A percentile compares a stretch with the other conserved stretches of the same genome.
Evolutionary conservation across 1,139 yeast genomes (phyloP).

Genomic region (Kodamaea sp.): DNA sequence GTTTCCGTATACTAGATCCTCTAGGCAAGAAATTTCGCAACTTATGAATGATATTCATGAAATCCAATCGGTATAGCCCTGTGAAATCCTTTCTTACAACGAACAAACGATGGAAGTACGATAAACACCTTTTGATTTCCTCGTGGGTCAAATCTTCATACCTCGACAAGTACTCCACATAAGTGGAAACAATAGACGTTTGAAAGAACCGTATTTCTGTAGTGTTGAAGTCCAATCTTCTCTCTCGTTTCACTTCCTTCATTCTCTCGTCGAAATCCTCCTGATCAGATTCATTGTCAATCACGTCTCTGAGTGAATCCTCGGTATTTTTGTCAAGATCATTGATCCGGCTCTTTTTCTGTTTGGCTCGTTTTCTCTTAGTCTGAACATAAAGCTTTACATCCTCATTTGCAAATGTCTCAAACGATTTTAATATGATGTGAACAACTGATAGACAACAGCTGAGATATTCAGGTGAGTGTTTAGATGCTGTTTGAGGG

Average conservation of each 20-base stretch:
- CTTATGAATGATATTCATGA: slow-evolving; percentile 49
- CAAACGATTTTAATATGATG: slow-evolving; percentile 66
- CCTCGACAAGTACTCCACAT: slow-evolving; percentile 51
- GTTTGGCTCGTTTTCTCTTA: slow-evolving; percentile 33
- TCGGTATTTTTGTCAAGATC: slow-evolving; percentile 31
- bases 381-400: slow-evolving; percentile 56
- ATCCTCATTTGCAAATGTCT: slow-evolving; percentile 64
- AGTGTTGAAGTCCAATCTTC: slow-evolving; percentile 48
- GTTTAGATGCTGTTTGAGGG: slow-evolving; percentile 66
- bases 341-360: slow-evolving; percentile 16
- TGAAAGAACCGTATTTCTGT: slow-evolving; percentile 46
- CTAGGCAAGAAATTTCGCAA: slow-evolving; percentile 35
- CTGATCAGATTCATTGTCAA: slow-evolving; percentile 43
- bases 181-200: slow-evolving; percentile 48
- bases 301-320: slow-evolving; percentile 31
- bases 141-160: slow-evolving; percentile 62
- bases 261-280: slow-evolving; percentile 47
- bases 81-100: slow-evolving; percentile 60
- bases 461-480: slow-evolving; percentile 63
- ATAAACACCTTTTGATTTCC: slow-evolving; percentile 64
- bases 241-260: slow-evolving; percentile 42
- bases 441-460: slow-evolving; percentile 69
- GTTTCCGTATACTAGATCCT: slow-evolving; percentile 47
- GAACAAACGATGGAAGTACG: slow-evolving; percentile 73
- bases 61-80: slow-evolving; percentile 71